Evolutionary conservation across 2,329 filamentous ascomycete genomes (phyloP).

Genomic region (Aspergillus jensenii): DNA sequence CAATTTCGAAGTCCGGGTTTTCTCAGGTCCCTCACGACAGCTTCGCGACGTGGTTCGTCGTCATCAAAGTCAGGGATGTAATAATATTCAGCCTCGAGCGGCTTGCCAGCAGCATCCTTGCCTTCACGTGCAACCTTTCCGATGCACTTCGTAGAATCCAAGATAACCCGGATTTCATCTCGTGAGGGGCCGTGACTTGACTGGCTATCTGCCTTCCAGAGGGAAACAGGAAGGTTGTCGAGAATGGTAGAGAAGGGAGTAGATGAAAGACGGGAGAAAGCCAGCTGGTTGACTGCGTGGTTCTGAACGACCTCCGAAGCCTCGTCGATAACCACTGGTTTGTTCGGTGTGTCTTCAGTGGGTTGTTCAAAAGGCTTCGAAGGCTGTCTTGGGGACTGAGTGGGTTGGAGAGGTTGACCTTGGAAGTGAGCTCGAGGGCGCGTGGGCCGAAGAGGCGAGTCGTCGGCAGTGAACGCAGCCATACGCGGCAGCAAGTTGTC

Average conservation of each 20-base stretch:
- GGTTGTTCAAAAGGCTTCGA: constrained; percentile 20
- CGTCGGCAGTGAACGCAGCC: constrained; percentile 69
- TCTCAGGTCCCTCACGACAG: constrained; percentile 80
- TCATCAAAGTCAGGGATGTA: constrained; percentile 86
- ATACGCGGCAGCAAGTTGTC: constrained; percentile 80
- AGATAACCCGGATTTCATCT: constrained; percentile 66
- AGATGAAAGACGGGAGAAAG: constrained; percentile 88
- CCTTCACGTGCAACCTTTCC: constrained; percentile 87
- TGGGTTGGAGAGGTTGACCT: constrained; percentile 35
- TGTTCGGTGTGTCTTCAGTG: constrained; percentile 15
- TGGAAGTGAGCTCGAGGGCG: constrained; percentile 30
- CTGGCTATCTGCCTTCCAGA: constrained; percentile 51
- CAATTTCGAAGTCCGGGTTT: constrained; percentile 88
- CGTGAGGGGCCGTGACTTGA: constrained; percentile 53
- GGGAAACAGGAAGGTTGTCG: constrained; percentile 72
- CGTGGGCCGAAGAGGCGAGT: constrained; percentile 58
- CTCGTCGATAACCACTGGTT: constrained; percentile 25
- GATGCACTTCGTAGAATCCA: constrained; percentile 74
- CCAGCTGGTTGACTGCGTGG: constrained; percentile 92
- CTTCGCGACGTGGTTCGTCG: constrained; percentile 74
- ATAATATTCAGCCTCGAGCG: constrained; percentile 94
- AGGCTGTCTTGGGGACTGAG: constrained; percentile 30
- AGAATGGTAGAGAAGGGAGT: constrained; percentile 88
- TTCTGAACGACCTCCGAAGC: constrained; percentile 55
- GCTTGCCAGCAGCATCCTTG: constrained; percentile 93